Evolutionary conservation across 345 rosid species (phyloP).

Genomic region (Alliaria petiolata): DNA sequence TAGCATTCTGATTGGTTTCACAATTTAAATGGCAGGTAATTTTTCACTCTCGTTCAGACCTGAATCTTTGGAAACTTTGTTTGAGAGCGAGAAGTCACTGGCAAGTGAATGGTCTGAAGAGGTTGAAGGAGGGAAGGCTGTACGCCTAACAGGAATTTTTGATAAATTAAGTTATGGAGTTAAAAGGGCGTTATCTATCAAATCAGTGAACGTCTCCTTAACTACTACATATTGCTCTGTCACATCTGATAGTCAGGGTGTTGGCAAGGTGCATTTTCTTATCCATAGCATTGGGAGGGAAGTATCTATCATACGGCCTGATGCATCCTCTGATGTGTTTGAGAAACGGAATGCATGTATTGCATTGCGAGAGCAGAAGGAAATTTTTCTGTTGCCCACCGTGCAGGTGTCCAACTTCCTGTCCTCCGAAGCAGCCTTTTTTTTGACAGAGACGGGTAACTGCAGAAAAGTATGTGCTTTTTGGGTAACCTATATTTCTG

Average conservation of each 20-base stretch:
- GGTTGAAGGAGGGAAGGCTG: constrained; percentile 87
- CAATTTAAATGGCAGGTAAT: constrained; percentile 60
- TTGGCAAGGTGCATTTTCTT: constrained; percentile 67
- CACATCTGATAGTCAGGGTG: constrained; percentile 42
- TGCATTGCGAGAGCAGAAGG: constrained; percentile 78
- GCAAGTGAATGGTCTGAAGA: constrained; percentile 86
- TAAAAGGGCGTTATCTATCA: constrained; percentile 59
- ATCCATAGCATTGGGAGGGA: constrained; percentile 68
- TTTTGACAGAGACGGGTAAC: constrained; percentile 71
- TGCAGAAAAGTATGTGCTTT: constrained; percentile 26
- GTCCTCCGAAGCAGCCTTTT: constrained; percentile 61
- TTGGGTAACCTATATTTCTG: not conserved
- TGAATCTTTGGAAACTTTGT: constrained; percentile 43
- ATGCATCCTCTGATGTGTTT: constrained; percentile 39
- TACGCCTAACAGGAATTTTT: constrained; percentile 75
- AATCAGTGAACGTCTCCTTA: constrained; percentile 55
- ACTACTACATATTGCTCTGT: constrained; percentile 66
- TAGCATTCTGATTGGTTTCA: constrained; percentile 5
- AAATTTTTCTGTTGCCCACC: constrained; percentile 87
- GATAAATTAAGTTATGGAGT: constrained; percentile 78
- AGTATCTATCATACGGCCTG: constrained; percentile 67
- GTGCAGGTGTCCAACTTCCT: constrained; percentile 71
- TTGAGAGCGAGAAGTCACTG: constrained; percentile 38
- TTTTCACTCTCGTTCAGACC: constrained; percentile 92
- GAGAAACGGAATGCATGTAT: constrained; percentile 42